Base-by-base conservation (phyloP, 257 asterid genomes). In the Asclepias syriaca region DNA sequence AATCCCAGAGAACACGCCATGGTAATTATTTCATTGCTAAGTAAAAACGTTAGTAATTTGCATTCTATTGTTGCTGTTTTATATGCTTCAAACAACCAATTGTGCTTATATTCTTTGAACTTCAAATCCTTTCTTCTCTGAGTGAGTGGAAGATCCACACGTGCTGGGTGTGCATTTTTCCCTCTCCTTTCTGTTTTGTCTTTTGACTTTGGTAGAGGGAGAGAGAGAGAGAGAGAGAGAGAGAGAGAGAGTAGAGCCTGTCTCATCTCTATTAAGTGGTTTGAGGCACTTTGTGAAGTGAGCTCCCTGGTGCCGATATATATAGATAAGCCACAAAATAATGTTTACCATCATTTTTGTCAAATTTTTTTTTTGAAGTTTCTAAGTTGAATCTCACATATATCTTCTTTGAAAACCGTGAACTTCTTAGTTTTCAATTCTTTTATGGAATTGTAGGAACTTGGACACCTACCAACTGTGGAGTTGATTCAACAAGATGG, bases 401-500 rank as follows among this genome's bases (percentile, higher is more conserved):
- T 5, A 57, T 19, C n/a, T 29, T 16, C 10, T 67, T 43, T 46
- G 3, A 6, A 15, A 55, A 56, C 34, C 70, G 16, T 9, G 13
- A 39, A 66, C 67, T 34, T 63, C 67, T 63, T 1, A 66, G 16
- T 43, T 72, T 13, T 16, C 13, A 39, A 37, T 6, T 75, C 45
- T 57, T 75, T 48, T 21, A 12, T 59, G 34, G 19, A 4, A 12
- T n/a, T 5, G n/a, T 78, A 94, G 98, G 95, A 89, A 75, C 86
- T 94, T 45, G 96, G 97, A 72, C 86, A 79, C 81, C 59, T 89
- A 69, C 79, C 88, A 63, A 63, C 85, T 55, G 76, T 87, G 58
- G 96, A 94, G 83, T 85, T 94, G 77, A 84, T 94, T 75, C 81
- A 90, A 71, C 86, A 85, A 63, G 99, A 94, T 85, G 97, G 99